phyloP scores from a whole-genome alignment of 805 yeast genomes.

The Yamadazyma akitaensis region DNA sequence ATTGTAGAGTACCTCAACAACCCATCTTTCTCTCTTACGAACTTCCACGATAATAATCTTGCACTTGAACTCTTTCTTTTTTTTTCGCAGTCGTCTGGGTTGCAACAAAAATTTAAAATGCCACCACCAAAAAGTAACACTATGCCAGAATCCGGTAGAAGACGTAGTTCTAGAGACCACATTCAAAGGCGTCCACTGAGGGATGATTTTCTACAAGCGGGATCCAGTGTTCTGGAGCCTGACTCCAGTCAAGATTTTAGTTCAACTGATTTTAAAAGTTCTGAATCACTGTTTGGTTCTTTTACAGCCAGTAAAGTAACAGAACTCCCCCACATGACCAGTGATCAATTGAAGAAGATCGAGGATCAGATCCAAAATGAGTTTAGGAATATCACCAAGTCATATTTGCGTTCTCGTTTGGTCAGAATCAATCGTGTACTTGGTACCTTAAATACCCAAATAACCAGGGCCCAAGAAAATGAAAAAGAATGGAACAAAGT shows the following conservation, averaged over 20 bases:
- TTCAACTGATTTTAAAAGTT: too few species aligned
- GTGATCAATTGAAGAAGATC: constrained; percentile 10
- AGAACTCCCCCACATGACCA: constrained; percentile 2
- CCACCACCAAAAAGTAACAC: not conserved
- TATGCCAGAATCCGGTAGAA: constrained; percentile 1
- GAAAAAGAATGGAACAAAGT: constrained; percentile 18
- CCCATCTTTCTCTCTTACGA: too few species aligned
- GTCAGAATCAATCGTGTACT: constrained; percentile 11
- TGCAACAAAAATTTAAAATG: not conserved
- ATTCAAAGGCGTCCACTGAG: not conserved
- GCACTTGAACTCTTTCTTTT: not conserved
- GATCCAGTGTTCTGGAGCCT: not conserved
- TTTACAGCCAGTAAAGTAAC: constrained; percentile 1
- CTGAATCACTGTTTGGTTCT: not conserved
- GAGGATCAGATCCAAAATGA: constrained; percentile 11
- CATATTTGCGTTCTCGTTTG: constrained; percentile 10
- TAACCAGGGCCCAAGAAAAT: constrained; percentile 7
- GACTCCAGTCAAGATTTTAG: not conserved
- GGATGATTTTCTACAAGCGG: not conserved
- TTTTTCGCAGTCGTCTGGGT: not conserved
- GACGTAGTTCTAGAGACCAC: constrained; percentile 1
- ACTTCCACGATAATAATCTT: too few species aligned
- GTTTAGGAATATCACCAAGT: constrained; percentile 7
- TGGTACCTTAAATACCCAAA: constrained; percentile 4
- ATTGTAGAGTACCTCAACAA: too few species aligned